Percentiles rank a stretch among this genome's conserved stretches.
Conservation (phyloP, 2,329 filamentous ascomycete genomes). For the Colletotrichum chlorophyti region DNA sequence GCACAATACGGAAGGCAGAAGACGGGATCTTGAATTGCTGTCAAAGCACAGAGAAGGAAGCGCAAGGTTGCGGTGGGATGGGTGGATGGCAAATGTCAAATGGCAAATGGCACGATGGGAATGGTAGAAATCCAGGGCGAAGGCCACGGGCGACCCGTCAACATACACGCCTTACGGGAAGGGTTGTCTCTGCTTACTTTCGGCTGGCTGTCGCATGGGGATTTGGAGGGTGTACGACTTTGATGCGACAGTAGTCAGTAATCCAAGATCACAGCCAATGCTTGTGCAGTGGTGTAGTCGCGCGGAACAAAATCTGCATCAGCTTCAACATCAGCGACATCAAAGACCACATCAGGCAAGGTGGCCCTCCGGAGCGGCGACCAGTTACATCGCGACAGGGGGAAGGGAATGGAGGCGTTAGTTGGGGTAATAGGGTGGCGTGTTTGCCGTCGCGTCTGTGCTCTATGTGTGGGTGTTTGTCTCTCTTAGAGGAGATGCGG, state of each 20-base stretch:
- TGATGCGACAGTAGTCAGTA: not conserved
- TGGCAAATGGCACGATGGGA: not conserved
- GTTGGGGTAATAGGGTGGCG: constrained; percentile 18
- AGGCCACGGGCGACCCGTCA: constrained; percentile 4
- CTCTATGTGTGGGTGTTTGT: not conserved
- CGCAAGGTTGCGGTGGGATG: constrained; percentile 5
- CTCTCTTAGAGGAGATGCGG: too few relatives aligned
- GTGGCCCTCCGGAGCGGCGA: not conserved
- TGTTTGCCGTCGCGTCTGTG: constrained; percentile 8
- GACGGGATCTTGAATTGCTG: too few relatives aligned
- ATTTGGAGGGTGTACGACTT: too few relatives aligned
- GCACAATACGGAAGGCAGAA: constrained; percentile 6
- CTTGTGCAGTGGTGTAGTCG: not conserved
- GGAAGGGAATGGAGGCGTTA: constrained; percentile 16
- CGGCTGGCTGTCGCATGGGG: not conserved
- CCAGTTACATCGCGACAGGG: not conserved
- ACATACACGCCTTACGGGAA: constrained; percentile 8
- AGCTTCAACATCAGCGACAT: too few relatives aligned
- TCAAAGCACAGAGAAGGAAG: too few relatives aligned
- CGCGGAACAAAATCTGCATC: not conserved
- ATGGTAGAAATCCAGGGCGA: not conserved
- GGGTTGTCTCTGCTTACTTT: constrained; percentile 1
- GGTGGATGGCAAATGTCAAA: not conserved
- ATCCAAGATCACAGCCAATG: not conserved
- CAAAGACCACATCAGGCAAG: too few relatives aligned